Conservation (phyloP, 805 yeast genomes). For the Teunomyces atbi region DNA sequence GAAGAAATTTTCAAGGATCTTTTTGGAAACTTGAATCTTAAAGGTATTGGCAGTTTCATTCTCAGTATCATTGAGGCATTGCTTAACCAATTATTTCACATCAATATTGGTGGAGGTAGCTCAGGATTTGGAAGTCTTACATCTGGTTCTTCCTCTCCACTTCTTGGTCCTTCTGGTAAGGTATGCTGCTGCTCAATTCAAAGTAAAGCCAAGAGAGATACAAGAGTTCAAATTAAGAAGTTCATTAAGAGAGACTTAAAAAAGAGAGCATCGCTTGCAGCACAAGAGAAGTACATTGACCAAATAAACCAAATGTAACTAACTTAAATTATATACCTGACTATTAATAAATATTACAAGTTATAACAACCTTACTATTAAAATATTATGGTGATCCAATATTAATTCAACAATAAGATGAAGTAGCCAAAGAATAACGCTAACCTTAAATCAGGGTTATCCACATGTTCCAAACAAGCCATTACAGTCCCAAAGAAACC, state of each 20-base stretch:
- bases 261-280: constrained; percentile 15
- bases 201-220: constrained; percentile 22
- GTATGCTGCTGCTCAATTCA: constrained; percentile 26
- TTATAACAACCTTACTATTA: background rate
- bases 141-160: constrained; percentile 6
- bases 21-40: constrained; percentile 10
- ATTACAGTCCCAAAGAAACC: no score
- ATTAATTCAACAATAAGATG: no score
- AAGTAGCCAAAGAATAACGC: no score
- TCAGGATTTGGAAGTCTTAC: constrained; percentile 9
- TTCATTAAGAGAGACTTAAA: constrained; percentile 21
- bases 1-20: constrained; percentile 10
- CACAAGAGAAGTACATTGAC: constrained; percentile 13
- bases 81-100: constrained; percentile 17
- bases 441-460: no score
- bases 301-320: constrained; percentile 3
- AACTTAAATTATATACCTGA: constrained; percentile 1
- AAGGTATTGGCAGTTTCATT: constrained; percentile 13
- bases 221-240: constrained; percentile 18
- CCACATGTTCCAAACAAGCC: no score
- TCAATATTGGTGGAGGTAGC: constrained; percentile 18
- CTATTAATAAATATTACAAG: background rate
- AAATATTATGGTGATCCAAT: no score
- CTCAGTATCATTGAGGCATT: constrained; percentile 10
- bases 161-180: constrained; percentile 9